Evolutionary conservation across 345 rosid species (phyloP).

Genomic region (Microthlaspi erraticum): DNA sequence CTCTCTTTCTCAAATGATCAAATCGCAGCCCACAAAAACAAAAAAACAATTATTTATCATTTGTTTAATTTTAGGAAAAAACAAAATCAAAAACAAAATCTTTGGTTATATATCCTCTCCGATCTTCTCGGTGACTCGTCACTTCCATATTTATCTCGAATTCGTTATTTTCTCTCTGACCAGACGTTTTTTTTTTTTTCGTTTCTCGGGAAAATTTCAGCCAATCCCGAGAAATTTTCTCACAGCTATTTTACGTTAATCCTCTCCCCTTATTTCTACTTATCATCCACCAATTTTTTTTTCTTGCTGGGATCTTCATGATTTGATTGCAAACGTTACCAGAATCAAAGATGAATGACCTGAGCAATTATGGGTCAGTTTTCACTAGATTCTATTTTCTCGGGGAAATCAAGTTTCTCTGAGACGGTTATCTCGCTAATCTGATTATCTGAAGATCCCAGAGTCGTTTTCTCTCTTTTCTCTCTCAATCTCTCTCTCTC

Average conservation of each 20-base stretch:
- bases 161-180: conserved; percentile 28
- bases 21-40: not conserved
- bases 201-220: conserved; percentile 20
- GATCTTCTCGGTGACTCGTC: not conserved
- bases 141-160: conserved; percentile 6
- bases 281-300: not conserved
- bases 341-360: conserved; percentile 41
- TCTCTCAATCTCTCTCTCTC: not conserved
- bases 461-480: not conserved
- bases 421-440: conserved; percentile 30
- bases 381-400: conserved; percentile 36
- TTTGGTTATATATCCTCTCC: conserved; percentile 29
- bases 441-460: conserved; percentile 32
- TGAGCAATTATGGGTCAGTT: conserved; percentile 28
- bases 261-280: conserved; percentile 18
- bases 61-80: conserved; percentile 8
- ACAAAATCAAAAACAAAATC: not conserved
- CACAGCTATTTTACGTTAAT: conserved; percentile 22
- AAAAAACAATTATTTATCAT: not conserved
- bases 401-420: conserved; percentile 29
- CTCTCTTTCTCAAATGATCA: conserved; percentile 4
- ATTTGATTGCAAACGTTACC: conserved; percentile 30
- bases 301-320: conserved; percentile 28
- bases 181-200: conserved; percentile 18
- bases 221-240: conserved; percentile 12